Evolutionary conservation across 2,329 filamentous ascomycete genomes (phyloP).

Genomic region (Colletotrichum nymphaeae): DNA sequence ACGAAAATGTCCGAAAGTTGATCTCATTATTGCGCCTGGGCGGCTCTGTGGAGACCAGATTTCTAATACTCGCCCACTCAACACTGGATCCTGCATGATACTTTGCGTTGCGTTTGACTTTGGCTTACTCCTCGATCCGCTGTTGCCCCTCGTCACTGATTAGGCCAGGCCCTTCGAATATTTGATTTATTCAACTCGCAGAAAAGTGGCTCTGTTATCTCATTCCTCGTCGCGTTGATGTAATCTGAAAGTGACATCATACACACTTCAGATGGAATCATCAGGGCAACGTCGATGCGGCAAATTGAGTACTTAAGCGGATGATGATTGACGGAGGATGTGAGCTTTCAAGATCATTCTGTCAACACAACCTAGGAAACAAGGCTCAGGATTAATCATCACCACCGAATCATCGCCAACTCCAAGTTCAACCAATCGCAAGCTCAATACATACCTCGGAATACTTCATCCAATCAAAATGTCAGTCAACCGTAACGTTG

Average conservation of each 20-base stretch:
- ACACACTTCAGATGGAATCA: no score
- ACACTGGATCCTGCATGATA: neutral
- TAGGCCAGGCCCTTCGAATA: constrained; percentile 1
- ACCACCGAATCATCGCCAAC: neutral
- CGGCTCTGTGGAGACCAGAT: neutral
- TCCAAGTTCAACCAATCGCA: neutral
- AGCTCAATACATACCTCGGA: neutral
- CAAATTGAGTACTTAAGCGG: constrained; percentile 11
- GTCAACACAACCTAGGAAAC: neutral
- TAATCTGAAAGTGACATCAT: constrained; percentile 19
- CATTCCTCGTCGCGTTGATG: constrained; percentile 14
- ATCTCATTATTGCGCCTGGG: neutral
- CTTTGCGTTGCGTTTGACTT: neutral
- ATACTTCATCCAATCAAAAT: constrained; percentile 42
- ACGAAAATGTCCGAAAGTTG: constrained; percentile 6
- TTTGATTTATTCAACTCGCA: neutral
- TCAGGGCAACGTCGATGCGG: no score
- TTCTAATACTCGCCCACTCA: neutral
- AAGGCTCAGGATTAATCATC: neutral
- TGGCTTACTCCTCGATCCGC: neutral
- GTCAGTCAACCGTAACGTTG: constrained; percentile 58
- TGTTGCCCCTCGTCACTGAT: no score
- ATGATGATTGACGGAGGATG: neutral
- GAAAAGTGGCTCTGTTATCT: constrained; percentile 32
- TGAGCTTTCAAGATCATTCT: neutral